Percentiles rank a stretch among this genome's conserved stretches.
phyloP scores from a whole-genome alignment of 352 stramenopile genomes.

The Phytophthora boehmeriae region DNA sequence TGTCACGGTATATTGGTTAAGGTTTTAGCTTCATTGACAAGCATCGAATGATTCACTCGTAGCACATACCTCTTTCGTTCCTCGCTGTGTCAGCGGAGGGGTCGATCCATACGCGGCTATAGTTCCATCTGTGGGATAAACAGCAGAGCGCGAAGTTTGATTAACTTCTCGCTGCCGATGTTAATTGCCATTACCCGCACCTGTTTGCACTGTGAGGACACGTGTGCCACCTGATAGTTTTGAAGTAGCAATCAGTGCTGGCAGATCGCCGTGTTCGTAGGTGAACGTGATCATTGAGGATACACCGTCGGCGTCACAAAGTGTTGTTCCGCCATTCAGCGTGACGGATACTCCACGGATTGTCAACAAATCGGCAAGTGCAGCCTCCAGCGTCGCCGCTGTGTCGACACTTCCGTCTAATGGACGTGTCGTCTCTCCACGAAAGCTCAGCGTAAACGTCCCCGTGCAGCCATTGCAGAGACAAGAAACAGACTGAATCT shows the following conservation, averaged over 20 bases:
- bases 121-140: constrained; percentile 32
- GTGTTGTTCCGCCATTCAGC: constrained; percentile 45
- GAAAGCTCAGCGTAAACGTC: constrained; percentile 69
- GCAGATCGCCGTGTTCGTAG: constrained; percentile 70
- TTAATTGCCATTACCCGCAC: constrained; percentile 13
- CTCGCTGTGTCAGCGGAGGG: constrained; percentile 36
- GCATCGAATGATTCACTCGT: background rate
- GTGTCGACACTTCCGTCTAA: constrained; percentile 52
- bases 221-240: constrained; percentile 38
- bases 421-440: constrained; percentile 51
- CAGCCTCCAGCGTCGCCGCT: constrained; percentile 43
- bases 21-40: background rate
- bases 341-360: constrained; percentile 55
- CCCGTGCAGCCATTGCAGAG: constrained; percentile 58
- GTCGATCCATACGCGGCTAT: constrained; percentile 39
- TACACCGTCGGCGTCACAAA: constrained; percentile 61
- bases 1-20: background rate
- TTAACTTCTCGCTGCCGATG: background rate
- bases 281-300: constrained; percentile 72
- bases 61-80: constrained; percentile 63
- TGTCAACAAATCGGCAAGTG: constrained; percentile 56
- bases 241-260: constrained; percentile 43
- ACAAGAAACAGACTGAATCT: constrained; percentile 84
- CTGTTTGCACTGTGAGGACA: constrained; percentile 44
- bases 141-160: background rate